These are phyloP conservation scores for Leucoagaricus sp. DNA, from an alignment of 1,284 basidiomycete genomes.

Conservation along the genomic window DNA sequence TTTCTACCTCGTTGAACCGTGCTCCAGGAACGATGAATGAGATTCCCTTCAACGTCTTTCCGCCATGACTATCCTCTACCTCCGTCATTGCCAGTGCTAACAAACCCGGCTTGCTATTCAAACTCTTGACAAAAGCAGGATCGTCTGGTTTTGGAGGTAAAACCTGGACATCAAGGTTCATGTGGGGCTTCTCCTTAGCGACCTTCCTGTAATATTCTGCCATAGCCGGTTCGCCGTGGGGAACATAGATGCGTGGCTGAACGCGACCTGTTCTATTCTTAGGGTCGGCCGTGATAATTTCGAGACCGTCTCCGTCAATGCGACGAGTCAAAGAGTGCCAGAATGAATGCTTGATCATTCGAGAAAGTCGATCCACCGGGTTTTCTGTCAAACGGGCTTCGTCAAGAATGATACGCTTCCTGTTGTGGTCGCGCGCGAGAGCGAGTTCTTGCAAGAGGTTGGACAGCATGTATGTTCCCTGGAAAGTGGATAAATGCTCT, in stretches of 20 bases:
- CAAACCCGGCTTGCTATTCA: constrained; percentile 93
- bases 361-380: constrained; percentile 93
- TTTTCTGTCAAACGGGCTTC: constrained; percentile 96
- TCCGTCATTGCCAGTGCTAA: constrained; percentile 96
- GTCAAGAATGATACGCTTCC: constrained; percentile 97
- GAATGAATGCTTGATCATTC: constrained; percentile 98
- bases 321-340: constrained; percentile 97
- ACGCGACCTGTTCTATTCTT: constrained; percentile 90
- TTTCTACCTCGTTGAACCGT: constrained; percentile 91
- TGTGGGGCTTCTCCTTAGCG: constrained; percentile 82
- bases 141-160: constrained; percentile 87
- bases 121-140: constrained; percentile 86
- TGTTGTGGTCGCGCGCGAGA: constrained; percentile 92
- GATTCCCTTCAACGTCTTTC: constrained; percentile 86
- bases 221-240: constrained; percentile 91
- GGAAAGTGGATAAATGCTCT: constrained; percentile 12
- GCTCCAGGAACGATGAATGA: constrained; percentile 98
- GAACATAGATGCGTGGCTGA: constrained; percentile 94
- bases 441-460: constrained; percentile 99
- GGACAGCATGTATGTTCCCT: constrained; percentile 98
- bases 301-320: constrained; percentile 96
- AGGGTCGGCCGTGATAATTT: constrained; percentile 95
- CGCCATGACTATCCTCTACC: constrained; percentile 77
- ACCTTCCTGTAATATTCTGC: constrained; percentile 89
- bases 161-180: constrained; percentile 89